Evolutionary conservation across 2,329 filamentous ascomycete genomes (phyloP).

Genomic region (Zymoseptoria tritici): DNA sequence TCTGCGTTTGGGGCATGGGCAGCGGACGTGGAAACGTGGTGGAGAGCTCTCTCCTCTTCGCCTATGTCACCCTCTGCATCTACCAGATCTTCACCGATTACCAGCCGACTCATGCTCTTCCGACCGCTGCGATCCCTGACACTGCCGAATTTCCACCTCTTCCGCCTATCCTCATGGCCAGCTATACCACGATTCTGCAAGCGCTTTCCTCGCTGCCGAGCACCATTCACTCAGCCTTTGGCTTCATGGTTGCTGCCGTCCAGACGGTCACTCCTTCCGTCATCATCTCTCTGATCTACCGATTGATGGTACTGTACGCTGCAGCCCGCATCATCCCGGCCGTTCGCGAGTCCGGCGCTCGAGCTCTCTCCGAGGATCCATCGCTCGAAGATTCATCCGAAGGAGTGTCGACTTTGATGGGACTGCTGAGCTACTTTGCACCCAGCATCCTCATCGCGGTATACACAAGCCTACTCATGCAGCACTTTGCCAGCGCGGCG

Average conservation of each 20-base stretch:
- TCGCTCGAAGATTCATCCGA: slow-evolving; percentile 61
- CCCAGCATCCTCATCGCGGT: slow-evolving; percentile 91
- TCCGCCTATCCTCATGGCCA: slow-evolving; percentile 96
- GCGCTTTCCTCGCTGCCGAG: slow-evolving; percentile 75
- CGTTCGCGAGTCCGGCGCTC: slow-evolving; percentile 76
- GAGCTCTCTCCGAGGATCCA: slow-evolving; percentile 75
- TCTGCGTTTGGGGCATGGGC: slow-evolving; percentile 88
- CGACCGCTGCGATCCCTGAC: slow-evolving; percentile 48
- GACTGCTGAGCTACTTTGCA: slow-evolving; percentile 85
- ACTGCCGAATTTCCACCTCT: slow-evolving; percentile 82
- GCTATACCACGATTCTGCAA: slow-evolving; percentile 84
- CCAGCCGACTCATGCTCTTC: slow-evolving; percentile 57
- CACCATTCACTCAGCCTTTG: slow-evolving; percentile 74
- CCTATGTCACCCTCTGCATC: slow-evolving; percentile 95
- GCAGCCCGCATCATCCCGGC: slow-evolving; percentile 94
- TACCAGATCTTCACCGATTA: slow-evolving; percentile 99
- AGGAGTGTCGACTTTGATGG: slow-evolving; percentile 68
- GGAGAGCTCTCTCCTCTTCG: slow-evolving; percentile 89
- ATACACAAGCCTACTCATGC: slow-evolving; percentile 89
- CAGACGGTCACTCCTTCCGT: slow-evolving; percentile 94
- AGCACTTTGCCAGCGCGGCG: slow-evolving; percentile 77
- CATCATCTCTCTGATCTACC: slow-evolving; percentile 88
- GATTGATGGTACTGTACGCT: slow-evolving; percentile 90
- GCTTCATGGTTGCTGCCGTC: slow-evolving; percentile 82
- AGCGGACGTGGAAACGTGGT: slow-evolving; percentile 91